A percentile compares a stretch with the other conserved stretches of the same genome.
phyloP scores from a whole-genome alignment of 768 basidiomycete species.

The Thelephora aurantiotincta region DNA sequence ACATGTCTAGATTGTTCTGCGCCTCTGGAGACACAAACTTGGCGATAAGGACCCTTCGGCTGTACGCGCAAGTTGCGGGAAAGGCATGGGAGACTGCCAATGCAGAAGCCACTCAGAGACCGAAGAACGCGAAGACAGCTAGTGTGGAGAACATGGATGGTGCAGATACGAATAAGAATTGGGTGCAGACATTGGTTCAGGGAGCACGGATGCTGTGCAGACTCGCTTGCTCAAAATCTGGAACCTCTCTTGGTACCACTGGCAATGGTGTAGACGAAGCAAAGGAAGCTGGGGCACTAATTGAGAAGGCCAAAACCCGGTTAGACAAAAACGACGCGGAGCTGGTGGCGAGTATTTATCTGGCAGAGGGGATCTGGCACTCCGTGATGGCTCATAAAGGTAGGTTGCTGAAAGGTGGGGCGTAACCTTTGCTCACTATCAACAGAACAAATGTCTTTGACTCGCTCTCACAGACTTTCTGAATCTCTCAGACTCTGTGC shows the following conservation, averaged over 20 bases:
- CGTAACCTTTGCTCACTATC: neutral
- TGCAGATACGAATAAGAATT: constrained; percentile 48
- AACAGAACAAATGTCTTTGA: constrained; percentile 51
- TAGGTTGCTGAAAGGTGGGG: constrained; percentile 12
- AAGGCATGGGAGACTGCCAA: constrained; percentile 37
- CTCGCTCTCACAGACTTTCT: constrained; percentile 43
- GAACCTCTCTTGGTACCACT: constrained; percentile 18
- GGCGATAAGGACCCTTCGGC: constrained; percentile 58
- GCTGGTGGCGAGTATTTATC: constrained; percentile 41
- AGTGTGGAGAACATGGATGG: constrained; percentile 16
- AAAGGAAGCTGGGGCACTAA: constrained; percentile 42
- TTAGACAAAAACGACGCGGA: constrained; percentile 34
- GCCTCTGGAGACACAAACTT: constrained; percentile 44
- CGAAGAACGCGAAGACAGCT: constrained; percentile 4
- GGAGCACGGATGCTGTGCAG: constrained; percentile 70
- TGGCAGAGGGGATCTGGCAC: constrained; percentile 65
- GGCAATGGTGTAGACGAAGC: constrained; percentile 32
- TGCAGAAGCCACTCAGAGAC: constrained; percentile 2
- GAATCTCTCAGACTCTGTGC: constrained; percentile 36
- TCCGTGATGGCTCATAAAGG: constrained; percentile 60
- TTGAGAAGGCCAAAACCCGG: constrained; percentile 47
- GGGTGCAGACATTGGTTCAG: constrained; percentile 66
- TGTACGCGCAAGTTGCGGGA: constrained; percentile 76
- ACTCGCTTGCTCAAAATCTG: constrained; percentile 6
- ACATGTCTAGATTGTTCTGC: constrained; percentile 65